Evolutionary conservation across 257 asterid genomes (phyloP), one percentile per base, ranked within the genome.

Genomic region (Asclepias syriaca): DNA sequence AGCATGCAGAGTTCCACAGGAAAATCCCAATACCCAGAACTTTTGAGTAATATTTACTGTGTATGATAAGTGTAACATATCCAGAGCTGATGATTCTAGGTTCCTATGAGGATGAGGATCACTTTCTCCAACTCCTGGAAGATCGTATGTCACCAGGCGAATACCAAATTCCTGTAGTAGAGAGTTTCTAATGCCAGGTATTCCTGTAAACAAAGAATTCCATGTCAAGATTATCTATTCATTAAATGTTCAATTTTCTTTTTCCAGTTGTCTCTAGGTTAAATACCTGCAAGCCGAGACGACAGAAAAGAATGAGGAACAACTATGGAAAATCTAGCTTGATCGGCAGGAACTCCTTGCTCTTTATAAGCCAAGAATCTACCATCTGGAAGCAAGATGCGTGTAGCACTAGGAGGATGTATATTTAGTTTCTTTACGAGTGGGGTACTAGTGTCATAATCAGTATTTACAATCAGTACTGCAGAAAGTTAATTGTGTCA

Each of bases 41-140:
- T 95, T 95, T 70, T 82, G 96, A 2, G 91, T 85, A 56, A 95
- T 68, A 79, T 86, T 87, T 82, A 88, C 82, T 66, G 96, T 85
- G 82, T 87, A 88, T 8, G 99, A 87, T 72, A 95, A 83, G 84
- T 95, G 92, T 48, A 92, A 76, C 76, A 95, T 83, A 82, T 95
- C 99, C 87, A 90, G 24, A 75, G 99, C 96, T 18, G 98, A 95
- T 49, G 99, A 84, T 81, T 95, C 97, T 22, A 95, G 97, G 81
- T 87, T 71, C 82, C 99, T 85, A 48, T 55, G 56, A 21, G 92
- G 96, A 84, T 95, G 95, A 71, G 99, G 96, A 80, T 90, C 99
- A 72, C 99, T 95, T 79, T 95, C 96, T 45, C 99, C 99, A 78
- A 95, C 88, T 34, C 99, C 99, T 5, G 99, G 99, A 78, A 90